Evolutionary conservation across 805 yeast genomes (phyloP).

Genomic region (Wickerhamiella shivajii): DNA sequence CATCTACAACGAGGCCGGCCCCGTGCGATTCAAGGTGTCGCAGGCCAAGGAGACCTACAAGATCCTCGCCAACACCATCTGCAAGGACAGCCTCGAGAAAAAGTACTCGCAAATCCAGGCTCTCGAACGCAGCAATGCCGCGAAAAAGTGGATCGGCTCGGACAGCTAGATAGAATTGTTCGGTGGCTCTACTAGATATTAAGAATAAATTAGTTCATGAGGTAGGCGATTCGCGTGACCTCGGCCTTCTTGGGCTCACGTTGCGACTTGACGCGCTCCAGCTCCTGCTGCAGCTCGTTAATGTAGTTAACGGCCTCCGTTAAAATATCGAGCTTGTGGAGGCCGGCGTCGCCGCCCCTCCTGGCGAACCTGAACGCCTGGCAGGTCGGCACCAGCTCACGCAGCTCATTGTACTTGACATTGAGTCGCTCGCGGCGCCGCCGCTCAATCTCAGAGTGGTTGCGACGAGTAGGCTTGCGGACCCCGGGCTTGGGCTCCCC

Average conservation of each 20-base stretch:
- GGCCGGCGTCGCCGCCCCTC: constrained; percentile 36
- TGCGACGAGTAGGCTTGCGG: constrained; percentile 7
- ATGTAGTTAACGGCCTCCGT: constrained; percentile 77
- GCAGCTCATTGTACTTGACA: constrained; percentile 68
- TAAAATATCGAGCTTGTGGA: constrained; percentile 67
- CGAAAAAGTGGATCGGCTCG: constrained; percentile 13
- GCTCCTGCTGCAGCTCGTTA: constrained; percentile 39
- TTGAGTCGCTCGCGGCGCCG: constrained; percentile 66
- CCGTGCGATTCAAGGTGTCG: constrained; percentile 17
- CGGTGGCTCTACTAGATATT: too few species aligned
- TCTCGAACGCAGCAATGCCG: constrained; percentile 12
- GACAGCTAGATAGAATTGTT: too few species aligned
- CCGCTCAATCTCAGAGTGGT: constrained; percentile 66
- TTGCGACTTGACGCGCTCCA: background rate
- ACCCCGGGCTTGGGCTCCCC: background rate
- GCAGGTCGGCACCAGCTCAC: constrained; percentile 67
- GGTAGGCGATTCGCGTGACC: constrained; percentile 7
- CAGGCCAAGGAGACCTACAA: constrained; percentile 13
- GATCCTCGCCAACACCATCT: constrained; percentile 12
- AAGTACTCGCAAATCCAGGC: constrained; percentile 12
- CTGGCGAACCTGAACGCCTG: constrained; percentile 30
- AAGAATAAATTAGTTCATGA: constrained; percentile 7
- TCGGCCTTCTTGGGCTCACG: background rate
- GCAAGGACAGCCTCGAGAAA: constrained; percentile 12
- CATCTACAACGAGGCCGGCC: constrained; percentile 20